Base-by-base conservation (phyloP, 2,329 filamentous ascomycete species). In the Chrysoporthe cubensis region DNA sequence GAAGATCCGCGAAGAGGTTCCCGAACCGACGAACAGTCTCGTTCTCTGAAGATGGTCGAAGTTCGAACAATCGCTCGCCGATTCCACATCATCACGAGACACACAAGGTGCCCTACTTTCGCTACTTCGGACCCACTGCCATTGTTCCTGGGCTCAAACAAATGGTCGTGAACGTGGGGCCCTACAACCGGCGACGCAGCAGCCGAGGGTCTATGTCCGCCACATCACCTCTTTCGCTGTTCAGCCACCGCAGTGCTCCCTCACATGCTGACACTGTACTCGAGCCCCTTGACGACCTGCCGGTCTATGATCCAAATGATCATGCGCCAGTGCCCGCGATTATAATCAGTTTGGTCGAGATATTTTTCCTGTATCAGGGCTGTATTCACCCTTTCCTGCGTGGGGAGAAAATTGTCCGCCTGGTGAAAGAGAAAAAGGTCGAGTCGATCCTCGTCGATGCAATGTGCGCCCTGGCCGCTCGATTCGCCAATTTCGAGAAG, bases 111-210 rank as follows among this genome's bases (percentile, higher is more conserved):
- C 93, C 93, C 0, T 97, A 96, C 76, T 97, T 97, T 74, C 85
- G 94, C 69, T 97, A 96, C 78, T 96, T 97, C 76, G 94, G 93
- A 0, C 92, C 93, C 0, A 97, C 94, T 0, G 94, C 93, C 70
- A 97, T 97, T 74, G 92, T 96, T 64, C 93, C 93, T 1, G 93
- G 93, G 32, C 96, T 94, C 80, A 96, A 96, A 78, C 93, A 96
- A 77, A 96, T 96, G 92, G 92, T 96, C 37, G 90, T 91, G 68
- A 75, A 78, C 57, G 72, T 79, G 21, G 90, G 91, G 65, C 88
- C 94, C 42, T 86, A 90, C 68, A 89, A 91, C 69, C 83, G 88
- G 68, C 85, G 88, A 34, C 84, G 85, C 34, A 89, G 88, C 64
- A 85, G 83, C 9, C 82, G 80, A 7, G 84, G 83, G 62, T 90